Percentiles rank a stretch among this genome's conserved stretches.
These are phyloP conservation scores for Friedmanniomyces simplex DNA, from an alignment of 495 filamentous ascomycete species.

Conservation along the genomic window DNA sequence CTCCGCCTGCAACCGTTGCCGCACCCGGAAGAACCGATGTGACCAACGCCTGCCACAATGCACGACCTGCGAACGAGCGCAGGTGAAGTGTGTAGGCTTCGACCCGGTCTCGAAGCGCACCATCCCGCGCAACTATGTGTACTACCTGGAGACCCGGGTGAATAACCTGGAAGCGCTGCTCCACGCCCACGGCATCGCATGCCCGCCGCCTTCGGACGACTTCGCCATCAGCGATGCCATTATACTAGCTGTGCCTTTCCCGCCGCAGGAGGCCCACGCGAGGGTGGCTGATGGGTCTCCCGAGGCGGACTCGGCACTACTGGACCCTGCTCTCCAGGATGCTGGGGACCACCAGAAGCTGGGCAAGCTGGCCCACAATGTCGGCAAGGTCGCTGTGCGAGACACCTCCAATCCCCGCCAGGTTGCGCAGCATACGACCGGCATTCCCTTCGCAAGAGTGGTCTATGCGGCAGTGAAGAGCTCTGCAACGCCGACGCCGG, in stretches of 20 bases:
- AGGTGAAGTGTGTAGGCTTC: conserved; percentile 80
- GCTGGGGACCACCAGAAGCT: conserved; percentile 51
- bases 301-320: neutral
- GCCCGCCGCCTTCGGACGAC: conserved; percentile 62
- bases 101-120: conserved; percentile 92
- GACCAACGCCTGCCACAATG: conserved; percentile 87
- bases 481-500: conserved; percentile 47
- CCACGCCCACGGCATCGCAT: conserved; percentile 55
- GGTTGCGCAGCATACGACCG: conserved; percentile 75
- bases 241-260: conserved; percentile 32
- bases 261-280: neutral
- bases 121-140: conserved; percentile 83
- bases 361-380: conserved; percentile 66
- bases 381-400: conserved; percentile 63
- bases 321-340: conserved; percentile 35
- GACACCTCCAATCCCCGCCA: conserved; percentile 68
- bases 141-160: conserved; percentile 80
- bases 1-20: conserved; percentile 87
- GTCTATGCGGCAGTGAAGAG: conserved; percentile 92
- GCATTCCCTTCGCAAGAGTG: conserved; percentile 88
- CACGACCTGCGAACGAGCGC: conserved; percentile 78
- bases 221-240: conserved; percentile 49
- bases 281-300: neutral
- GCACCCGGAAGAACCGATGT: conserved; percentile 86
- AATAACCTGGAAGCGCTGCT: conserved; percentile 74